Evolutionary conservation across 1,139 yeast genomes (phyloP), one percentile per base, ranked within the genome.

Genomic region (Entelexis paramagnoliae): DNA sequence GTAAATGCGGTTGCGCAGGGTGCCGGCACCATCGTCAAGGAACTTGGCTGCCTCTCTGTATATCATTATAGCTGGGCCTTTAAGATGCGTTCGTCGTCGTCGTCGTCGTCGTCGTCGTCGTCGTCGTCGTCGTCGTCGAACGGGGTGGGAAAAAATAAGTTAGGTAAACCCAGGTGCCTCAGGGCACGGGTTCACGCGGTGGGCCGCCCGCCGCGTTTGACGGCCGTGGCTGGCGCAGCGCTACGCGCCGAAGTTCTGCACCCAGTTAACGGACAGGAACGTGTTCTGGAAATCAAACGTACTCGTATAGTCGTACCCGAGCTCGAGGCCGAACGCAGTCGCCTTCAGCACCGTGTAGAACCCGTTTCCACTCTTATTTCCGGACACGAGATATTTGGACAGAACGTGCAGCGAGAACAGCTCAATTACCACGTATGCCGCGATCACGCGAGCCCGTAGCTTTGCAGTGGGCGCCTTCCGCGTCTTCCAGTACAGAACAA

Each of bases 1-100:
- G 67, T 86, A 83, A 30, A 87, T 79, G 26, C 89, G 71, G 30
- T 77, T 74, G 61, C 81, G 87, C 44, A 87, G 68, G 14, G 91
- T 79, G 0, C 84, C 84, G 8, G 68, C 63, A 46, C 71, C 71
- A 19, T 72, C 72, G 41, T 70, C 72, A 46, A 74, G 58, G 53
- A 67, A 68, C 52, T 60, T 58, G 8, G 71, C 65, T 1, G 72
- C 70, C 48, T 68, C 71, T 19, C 63, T 58, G 58, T 69, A 69
- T 42, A 69, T 62, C 70, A 67, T 67, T 20, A 10, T 39, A 54
- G 41, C 9, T 13, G 34, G 5, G 17, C 34, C 34, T 32, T 14
- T 32, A 32, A 9, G 11, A n/a, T n/a, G n/a, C n/a, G n/a, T n/a
- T n/a, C 30, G 13, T 8, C 28, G 26, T 20, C 3, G 4, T 20